phyloP scores from a whole-genome alignment of 169 alveolate species.

The Ophryocystis elektroscirrha region DNA sequence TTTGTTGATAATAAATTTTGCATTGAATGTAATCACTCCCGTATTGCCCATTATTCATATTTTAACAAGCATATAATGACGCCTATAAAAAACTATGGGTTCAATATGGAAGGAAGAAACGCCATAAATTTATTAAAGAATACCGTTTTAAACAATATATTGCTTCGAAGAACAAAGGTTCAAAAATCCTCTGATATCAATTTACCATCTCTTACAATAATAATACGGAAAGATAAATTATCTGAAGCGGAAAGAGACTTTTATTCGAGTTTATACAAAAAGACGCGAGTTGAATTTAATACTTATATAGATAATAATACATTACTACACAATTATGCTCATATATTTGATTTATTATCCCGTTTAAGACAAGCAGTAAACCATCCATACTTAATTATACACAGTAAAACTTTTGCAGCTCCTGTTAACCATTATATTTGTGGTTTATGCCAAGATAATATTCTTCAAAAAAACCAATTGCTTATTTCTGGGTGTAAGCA shows the following conservation, averaged over 20 bases:
- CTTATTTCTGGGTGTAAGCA: conserved; percentile 40
- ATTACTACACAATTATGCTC: conserved; percentile 60
- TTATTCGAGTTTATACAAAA: conserved; percentile 50
- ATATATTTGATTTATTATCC: conserved; percentile 54
- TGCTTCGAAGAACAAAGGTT: conserved; percentile 51
- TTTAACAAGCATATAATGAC: conserved; percentile 47
- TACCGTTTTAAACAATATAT: conserved; percentile 22
- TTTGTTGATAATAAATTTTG: conserved; percentile 42
- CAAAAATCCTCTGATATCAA: conserved; percentile 51
- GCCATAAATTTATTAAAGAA: conserved; percentile 28
- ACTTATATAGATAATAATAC: conserved; percentile 49
- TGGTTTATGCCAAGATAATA: conserved; percentile 38
- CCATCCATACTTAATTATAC: conserved; percentile 57
- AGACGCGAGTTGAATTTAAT: conserved; percentile 34
- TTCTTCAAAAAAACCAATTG: conserved; percentile 1
- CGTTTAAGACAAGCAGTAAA: conserved; percentile 67
- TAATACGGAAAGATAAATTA: conserved; percentile 37
- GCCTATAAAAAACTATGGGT: conserved; percentile 50
- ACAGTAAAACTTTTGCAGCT: conserved; percentile 37
- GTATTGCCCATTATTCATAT: conserved; percentile 45
- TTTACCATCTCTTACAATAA: conserved; percentile 47
- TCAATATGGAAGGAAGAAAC: conserved; percentile 40
- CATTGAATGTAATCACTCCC: conserved; percentile 43
- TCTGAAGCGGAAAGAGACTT: conserved; percentile 48
- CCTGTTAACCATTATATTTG: conserved; percentile 23